These are phyloP conservation scores for Leptomonas seymouri DNA, from an alignment of 208 protist species.

Conservation along the genomic window DNA sequence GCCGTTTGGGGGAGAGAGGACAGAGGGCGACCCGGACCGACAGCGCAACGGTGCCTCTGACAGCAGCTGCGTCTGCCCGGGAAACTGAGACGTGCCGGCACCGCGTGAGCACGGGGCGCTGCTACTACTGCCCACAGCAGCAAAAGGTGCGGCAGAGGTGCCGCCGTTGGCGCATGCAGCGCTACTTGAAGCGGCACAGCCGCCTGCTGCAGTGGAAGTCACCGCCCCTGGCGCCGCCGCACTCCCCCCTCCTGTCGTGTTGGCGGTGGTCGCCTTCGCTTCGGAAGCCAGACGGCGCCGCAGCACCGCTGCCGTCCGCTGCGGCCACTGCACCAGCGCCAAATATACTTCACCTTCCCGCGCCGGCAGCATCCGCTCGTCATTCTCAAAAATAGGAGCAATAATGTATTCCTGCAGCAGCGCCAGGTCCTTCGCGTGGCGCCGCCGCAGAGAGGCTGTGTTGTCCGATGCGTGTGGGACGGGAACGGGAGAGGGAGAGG, in stretches of 20 bases:
- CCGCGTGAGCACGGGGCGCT: neutral
- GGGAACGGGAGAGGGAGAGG: constrained; percentile 16
- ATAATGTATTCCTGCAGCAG: constrained; percentile 77
- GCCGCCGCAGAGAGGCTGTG: constrained; percentile 36
- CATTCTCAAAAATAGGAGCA: constrained; percentile 56
- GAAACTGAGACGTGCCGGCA: constrained; percentile 9
- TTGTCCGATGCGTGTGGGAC: constrained; percentile 28
- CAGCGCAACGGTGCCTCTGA: constrained; percentile 21
- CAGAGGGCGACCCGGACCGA: constrained; percentile 11
- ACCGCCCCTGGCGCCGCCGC: neutral
- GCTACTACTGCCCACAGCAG: neutral
- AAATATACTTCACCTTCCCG: constrained; percentile 73
- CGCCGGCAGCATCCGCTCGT: constrained; percentile 54
- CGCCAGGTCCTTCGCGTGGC: constrained; percentile 37
- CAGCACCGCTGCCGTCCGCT: constrained; percentile 60
- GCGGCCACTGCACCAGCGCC: constrained; percentile 58
- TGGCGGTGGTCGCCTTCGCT: constrained; percentile 7
- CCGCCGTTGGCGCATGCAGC: neutral
- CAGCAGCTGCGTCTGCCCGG: constrained; percentile 9
- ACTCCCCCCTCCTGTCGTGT: neutral
- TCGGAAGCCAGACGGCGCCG: constrained; percentile 40
- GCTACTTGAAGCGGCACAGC: neutral
- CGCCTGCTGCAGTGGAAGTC: neutral
- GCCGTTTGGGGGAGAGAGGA: constrained; percentile 4
- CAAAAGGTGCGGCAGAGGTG: neutral